These are phyloP conservation scores for Trypanosoma avium DNA, from an alignment of 208 protist genomes.

Conservation along the genomic window DNA sequence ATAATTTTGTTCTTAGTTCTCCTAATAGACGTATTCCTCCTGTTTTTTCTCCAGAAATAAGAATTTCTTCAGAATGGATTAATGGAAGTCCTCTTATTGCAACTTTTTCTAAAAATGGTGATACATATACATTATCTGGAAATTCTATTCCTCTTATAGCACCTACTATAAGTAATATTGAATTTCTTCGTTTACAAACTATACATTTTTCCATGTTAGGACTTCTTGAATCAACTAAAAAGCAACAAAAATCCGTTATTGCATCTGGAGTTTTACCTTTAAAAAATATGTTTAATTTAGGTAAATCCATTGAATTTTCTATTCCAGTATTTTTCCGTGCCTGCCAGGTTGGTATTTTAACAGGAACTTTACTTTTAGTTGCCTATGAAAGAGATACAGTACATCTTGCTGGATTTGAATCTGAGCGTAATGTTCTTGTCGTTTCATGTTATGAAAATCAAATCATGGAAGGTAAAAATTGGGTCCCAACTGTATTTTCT, in stretches of 20 bases:
- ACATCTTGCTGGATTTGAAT: constrained; percentile 36
- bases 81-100: constrained; percentile 38
- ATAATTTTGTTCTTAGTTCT: constrained; percentile 31
- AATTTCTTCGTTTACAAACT: constrained; percentile 62
- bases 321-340: constrained; percentile 55
- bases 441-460: constrained; percentile 70
- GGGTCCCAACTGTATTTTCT: constrained; percentile 30
- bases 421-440: constrained; percentile 33
- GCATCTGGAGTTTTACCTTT: constrained; percentile 57
- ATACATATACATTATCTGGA: constrained; percentile 31
- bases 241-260: constrained; percentile 34
- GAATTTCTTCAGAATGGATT: constrained; percentile 46
- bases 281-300: constrained; percentile 47
- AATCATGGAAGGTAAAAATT: constrained; percentile 31
- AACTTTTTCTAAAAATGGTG: constrained; percentile 20
- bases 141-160: constrained; percentile 32
- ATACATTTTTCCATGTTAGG: constrained; percentile 54
- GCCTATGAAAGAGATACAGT: constrained; percentile 52
- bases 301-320: constrained; percentile 33
- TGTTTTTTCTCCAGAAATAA: constrained; percentile 34
- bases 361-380: constrained; percentile 35
- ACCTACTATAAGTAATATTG: constrained; percentile 47
- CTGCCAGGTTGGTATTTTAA: constrained; percentile 48
- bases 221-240: constrained; percentile 21
- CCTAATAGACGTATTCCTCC: constrained; percentile 33